Base-by-base conservation (phyloP, 176 grass and related monocot species). In the Triticum urartu region DNA sequence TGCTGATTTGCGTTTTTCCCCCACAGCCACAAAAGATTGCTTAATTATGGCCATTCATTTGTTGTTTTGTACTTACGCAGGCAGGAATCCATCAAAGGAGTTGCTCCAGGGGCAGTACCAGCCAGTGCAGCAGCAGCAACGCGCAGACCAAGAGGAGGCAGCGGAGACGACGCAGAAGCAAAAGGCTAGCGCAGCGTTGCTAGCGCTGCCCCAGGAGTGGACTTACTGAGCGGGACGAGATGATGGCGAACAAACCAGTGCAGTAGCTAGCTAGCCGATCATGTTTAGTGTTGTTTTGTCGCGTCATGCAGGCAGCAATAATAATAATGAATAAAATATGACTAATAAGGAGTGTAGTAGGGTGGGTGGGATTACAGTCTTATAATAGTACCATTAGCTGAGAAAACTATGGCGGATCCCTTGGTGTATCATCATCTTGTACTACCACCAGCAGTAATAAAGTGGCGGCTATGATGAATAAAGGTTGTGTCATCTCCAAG, bases 131-230 rank as follows among this genome's bases (percentile, higher is more conserved):
- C 42, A 43, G 59, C 76, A 18, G n/a, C 75, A 17, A 4, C 48
- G 2, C 6, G 26, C 50, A 15, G 63, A 22, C 0, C 15, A 63
- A 4, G 48, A 52, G 48, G 82, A 33, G 5, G 82, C 4, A 5
- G 0, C 22, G n/a, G 40, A 43, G 40, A 2, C 9, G 72, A 30
- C 12, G 40, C 40, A 15, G 22, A 40, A 81, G 68, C 22, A 3
- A 17, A 5, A 30, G 43, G 36, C 75, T 0, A 56, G 54, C 0
- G 26, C 47, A 2, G 40, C 83, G 14, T 4, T 32, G 72, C 34
- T 83, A 30, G 43, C 69, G 81, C 87, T 94, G 59, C 92, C 92
- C 0, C 64, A 82, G 48, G 92, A 94, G 22, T 94, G 92, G 92
- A 83, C 84, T 1, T 94, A 94, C 87, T 87, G 79, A 94, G 13